Evolutionary conservation across 1,284 basidiomycete genomes (phyloP).

Genomic region (Malassezia obtusa): DNA sequence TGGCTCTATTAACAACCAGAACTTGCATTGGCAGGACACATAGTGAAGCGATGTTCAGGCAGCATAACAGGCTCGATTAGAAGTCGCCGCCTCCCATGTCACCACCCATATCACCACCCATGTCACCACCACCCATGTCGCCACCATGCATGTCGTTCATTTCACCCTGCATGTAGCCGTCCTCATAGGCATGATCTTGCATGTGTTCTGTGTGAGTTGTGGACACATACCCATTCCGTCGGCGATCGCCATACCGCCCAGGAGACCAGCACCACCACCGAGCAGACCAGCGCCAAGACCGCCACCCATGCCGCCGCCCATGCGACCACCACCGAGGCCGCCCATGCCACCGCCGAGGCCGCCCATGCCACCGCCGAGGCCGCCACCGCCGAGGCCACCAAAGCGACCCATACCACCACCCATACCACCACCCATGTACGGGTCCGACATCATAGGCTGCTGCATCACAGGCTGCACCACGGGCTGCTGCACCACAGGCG

Average conservation of each 20-base stretch:
- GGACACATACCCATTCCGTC: conserved; percentile 10
- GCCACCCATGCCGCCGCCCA: conserved; percentile 28
- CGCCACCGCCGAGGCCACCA: conserved; percentile 21
- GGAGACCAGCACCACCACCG: conserved; percentile 25
- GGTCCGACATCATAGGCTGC: conserved; percentile 10
- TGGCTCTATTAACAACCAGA: conserved; percentile 9
- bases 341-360: conserved; percentile 26
- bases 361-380: conserved; percentile 23
- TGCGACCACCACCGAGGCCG: conserved; percentile 17
- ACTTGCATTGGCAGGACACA: conserved; percentile 25
- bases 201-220: conserved; percentile 19
- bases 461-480: conserved; percentile 27
- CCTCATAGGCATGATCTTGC: conserved; percentile 35
- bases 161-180: conserved; percentile 37
- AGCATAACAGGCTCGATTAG: too few species aligned
- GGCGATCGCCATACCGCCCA: conserved; percentile 15
- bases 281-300: conserved; percentile 35
- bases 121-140: conserved; percentile 13
- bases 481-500: not conserved
- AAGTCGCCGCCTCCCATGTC: conserved; percentile 24
- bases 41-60: too few species aligned
- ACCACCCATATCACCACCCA: conserved; percentile 22
- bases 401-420: conserved; percentile 25
- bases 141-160: conserved; percentile 16
- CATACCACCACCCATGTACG: conserved; percentile 19